Percentiles rank a stretch among this genome's conserved stretches.
Conservation (phyloP, 306 rosid genomes). For the Sicyos baderoa region DNA sequence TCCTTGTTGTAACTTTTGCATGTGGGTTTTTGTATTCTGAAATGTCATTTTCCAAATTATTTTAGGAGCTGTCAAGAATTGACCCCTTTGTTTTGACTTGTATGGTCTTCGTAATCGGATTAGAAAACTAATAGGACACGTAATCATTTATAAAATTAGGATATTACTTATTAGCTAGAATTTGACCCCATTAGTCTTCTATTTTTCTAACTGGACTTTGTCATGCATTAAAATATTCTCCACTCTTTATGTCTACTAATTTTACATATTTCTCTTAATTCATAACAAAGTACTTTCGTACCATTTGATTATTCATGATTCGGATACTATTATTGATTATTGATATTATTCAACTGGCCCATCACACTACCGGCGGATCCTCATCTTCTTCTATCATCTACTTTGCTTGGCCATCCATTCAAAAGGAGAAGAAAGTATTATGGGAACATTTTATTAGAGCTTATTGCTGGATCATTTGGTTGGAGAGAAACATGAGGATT, state of each 20-base stretch:
- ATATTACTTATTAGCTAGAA: conserved; percentile 3
- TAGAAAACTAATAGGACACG: not conserved
- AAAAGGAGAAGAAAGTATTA: too few relatives aligned
- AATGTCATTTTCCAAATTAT: conserved; percentile 13
- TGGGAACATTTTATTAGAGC: too few relatives aligned
- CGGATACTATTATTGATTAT: not conserved
- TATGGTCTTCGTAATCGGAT: not conserved
- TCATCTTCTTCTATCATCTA: too few relatives aligned
- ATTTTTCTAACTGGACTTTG: not conserved
- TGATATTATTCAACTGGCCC: too few relatives aligned
- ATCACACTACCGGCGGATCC: too few relatives aligned
- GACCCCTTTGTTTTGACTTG: conserved; percentile 11
- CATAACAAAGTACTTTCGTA: too few relatives aligned
- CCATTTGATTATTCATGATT: not conserved
- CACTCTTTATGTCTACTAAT: not conserved
- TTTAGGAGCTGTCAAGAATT: conserved; percentile 2
- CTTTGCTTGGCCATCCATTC: too few relatives aligned
- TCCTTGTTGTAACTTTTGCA: not conserved
- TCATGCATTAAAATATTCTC: conserved; percentile 7
- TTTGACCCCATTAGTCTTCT: not conserved
- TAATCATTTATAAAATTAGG: not conserved
- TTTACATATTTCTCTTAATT: too few relatives aligned
- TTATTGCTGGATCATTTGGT: too few relatives aligned
- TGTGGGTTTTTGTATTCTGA: not conserved
- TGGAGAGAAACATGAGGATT: too few relatives aligned